phyloP scores from a whole-genome alignment of 345 rosid genomes.

The Garcia nutans region DNA sequence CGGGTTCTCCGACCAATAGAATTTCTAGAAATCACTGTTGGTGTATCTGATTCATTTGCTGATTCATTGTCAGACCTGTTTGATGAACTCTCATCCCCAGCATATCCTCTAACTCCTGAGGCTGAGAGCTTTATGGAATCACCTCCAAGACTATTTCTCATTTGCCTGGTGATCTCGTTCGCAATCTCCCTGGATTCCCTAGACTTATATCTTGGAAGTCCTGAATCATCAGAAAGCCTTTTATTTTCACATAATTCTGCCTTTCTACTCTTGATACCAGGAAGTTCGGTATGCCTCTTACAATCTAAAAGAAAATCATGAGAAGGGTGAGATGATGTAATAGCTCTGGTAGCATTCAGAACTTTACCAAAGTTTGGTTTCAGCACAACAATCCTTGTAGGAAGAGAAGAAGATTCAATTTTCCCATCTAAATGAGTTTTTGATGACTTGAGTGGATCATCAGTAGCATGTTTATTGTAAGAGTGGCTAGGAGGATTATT shows the following conservation, averaged over 20 bases:
- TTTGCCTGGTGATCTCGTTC: slow-evolving; percentile 59
- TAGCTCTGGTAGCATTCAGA: slow-evolving; percentile 39
- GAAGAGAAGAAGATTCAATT: slow-evolving; percentile 35
- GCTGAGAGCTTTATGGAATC: slow-evolving; percentile 44
- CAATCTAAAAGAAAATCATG: slow-evolving; percentile 48
- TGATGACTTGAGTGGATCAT: slow-evolving; percentile 31
- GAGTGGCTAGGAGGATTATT: slow-evolving; percentile 33
- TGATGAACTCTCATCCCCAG: slow-evolving; percentile 76
- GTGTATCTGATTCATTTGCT: slow-evolving; percentile 59
- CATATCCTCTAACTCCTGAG: slow-evolving; percentile 61
- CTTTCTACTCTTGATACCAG: slow-evolving; percentile 39
- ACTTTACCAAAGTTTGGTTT: slow-evolving; percentile 77
- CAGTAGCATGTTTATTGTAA: slow-evolving; percentile 33
- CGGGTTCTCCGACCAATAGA: slow-evolving; percentile 39
- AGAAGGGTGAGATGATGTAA: slow-evolving; percentile 53
- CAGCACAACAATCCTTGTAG: slow-evolving; percentile 85
- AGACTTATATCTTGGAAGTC: slow-evolving; percentile 50
- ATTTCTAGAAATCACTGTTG: slow-evolving; percentile 43
- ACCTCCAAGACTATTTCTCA: slow-evolving; percentile 44
- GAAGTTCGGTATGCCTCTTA: slow-evolving; percentile 33
- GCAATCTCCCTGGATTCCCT: slow-evolving; percentile 70
- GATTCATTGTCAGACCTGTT: slow-evolving; percentile 67
- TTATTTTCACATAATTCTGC: slow-evolving; percentile 39
- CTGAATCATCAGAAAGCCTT: slow-evolving; percentile 42
- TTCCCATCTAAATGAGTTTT: slow-evolving; percentile 44